Conservation (phyloP, 768 basidiomycete genomes). For the Lenzites betulinus region DNA sequence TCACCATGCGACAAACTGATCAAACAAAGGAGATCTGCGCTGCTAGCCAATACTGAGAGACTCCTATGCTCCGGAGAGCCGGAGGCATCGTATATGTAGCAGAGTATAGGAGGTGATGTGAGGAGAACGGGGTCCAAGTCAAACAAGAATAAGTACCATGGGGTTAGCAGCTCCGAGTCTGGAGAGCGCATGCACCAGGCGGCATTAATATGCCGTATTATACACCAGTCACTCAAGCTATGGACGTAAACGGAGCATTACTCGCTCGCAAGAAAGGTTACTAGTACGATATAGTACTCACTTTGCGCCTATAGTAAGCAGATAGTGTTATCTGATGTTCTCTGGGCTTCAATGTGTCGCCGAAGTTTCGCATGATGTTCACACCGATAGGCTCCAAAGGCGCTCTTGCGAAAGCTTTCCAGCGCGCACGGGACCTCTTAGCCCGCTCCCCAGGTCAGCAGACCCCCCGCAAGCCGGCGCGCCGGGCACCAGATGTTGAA, state of each 20-base stretch:
- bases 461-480: neutral
- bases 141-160: no score
- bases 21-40: neutral
- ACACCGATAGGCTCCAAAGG: slow-evolving; percentile 19
- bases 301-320: neutral
- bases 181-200: no score
- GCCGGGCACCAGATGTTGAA: neutral
- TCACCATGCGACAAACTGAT: neutral
- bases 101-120: neutral
- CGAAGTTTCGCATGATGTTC: slow-evolving; percentile 9
- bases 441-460: neutral
- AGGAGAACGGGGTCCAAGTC: no score
- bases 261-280: neutral
- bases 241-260: neutral
- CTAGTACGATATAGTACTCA: neutral
- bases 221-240: neutral
- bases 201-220: no score
- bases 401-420: neutral
- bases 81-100: neutral
- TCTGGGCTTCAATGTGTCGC: neutral
- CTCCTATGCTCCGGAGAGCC: neutral
- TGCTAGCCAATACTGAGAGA: neutral
- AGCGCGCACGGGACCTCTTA: neutral
- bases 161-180: no score
- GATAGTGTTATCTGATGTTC: slow-evolving; percentile 8